Evolutionary conservation across 1,284 basidiomycete genomes (phyloP).

Genomic region (Tylopilus sp.): DNA sequence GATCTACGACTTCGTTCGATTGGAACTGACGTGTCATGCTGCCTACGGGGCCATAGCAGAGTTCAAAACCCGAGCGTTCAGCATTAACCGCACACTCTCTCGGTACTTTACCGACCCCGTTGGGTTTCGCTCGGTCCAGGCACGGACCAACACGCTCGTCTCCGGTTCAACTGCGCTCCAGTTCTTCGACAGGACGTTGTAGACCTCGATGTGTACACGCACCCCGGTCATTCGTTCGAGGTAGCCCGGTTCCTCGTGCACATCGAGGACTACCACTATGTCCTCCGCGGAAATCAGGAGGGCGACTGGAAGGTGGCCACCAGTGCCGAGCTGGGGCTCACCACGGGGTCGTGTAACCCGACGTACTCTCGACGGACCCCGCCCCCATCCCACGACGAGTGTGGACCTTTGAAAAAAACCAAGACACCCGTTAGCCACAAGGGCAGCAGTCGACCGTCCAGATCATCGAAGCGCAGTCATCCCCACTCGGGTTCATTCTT

Average conservation of each 20-base stretch:
- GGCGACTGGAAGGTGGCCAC: conserved; percentile 10
- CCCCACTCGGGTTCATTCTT: conserved; percentile 37
- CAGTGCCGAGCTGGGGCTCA: not conserved
- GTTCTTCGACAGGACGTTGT: conserved; percentile 39
- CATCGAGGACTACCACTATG: not conserved
- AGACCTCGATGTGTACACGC: conserved; percentile 39
- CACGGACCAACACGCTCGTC: conserved; percentile 40
- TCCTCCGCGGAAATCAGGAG: not conserved
- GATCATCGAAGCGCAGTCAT: conserved; percentile 29
- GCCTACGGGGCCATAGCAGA: conserved; percentile 1
- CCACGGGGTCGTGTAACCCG: conserved; percentile 3
- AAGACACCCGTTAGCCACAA: too few species aligned
- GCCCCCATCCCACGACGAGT: conserved; percentile 9
- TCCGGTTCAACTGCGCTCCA: conserved; percentile 50
- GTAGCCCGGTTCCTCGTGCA: conserved; percentile 29
- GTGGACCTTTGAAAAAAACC: conserved; percentile 16
- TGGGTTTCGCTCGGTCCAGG: conserved; percentile 43
- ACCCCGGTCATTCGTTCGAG: conserved; percentile 22
- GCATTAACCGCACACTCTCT: conserved; percentile 24
- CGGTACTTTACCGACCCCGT: conserved; percentile 27
- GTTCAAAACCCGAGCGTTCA: conserved; percentile 22
- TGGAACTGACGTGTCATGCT: conserved; percentile 16
- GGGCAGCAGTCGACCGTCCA: conserved; percentile 31
- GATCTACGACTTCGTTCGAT: conserved; percentile 15
- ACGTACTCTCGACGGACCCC: too few species aligned